Base-by-base conservation (phyloP, 2,329 filamentous ascomycete genomes). In the Aureobasidium sp. region DNA sequence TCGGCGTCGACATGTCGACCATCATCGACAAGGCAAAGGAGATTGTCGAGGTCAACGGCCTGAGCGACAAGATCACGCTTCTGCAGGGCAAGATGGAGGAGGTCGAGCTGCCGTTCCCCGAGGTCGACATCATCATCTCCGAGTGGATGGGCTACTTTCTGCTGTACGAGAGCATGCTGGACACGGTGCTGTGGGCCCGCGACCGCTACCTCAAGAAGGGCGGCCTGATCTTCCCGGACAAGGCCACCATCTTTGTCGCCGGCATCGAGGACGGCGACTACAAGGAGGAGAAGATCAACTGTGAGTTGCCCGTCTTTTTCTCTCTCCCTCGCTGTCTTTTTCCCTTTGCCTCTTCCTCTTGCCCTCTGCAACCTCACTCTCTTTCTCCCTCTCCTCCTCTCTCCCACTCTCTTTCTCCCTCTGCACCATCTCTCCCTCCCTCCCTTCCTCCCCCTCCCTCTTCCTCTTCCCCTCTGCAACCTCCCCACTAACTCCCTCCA, bases 81-180 rank as follows among this genome's bases (percentile, higher is more conserved):
- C 81, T 98, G 59, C 93, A 97, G 77, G 93, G 93, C 70, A 98
- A 98, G 81, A 98, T 98, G 93, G 93, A 98, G 77, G 93, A 98
- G 75, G 90, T 98, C 40, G 78, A 86, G 66, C 78, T 98, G 58
- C 93, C 93, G 17, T 95, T 86, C 73, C 86, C 89, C 66, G 88
- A 97, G 74, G 93, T 98, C 60, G 93, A 98, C 68, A 98, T 98
- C 69, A 98, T 98, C 74, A 95, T 98, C 70, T 97, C 91, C 2
- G 93, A 98, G 78, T 98, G 93, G 93, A 98, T 98, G 93, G 93
- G 93, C 29, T 98, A 98, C 77, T 97, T 97, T 78, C 77, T 98
- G 50, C 83, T 98, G 57, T 98, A 98, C 74, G 93, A 98, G 82
- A 88, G 82, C 81, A 98, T 98, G 93, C 74, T 98, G 67, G 93